Evolutionary conservation across 2,329 filamentous ascomycete species (phyloP).

Genomic region (Pseudocercospora fijiensis): DNA sequence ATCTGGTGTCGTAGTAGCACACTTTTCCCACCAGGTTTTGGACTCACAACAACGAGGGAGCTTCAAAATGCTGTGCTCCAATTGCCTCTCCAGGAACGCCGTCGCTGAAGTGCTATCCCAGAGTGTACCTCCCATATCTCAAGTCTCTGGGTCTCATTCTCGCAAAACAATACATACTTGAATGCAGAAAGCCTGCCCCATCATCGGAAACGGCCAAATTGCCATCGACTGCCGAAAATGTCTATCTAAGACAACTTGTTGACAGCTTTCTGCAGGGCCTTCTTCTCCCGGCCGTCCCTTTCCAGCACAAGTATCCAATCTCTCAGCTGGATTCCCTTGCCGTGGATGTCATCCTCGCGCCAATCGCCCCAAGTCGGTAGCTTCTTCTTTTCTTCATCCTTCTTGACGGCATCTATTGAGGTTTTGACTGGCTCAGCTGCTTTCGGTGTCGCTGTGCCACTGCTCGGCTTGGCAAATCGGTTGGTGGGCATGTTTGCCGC

Average conservation of each 20-base stretch:
- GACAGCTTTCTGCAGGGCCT: conserved; percentile 58
- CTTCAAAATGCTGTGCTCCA: conserved; percentile 6
- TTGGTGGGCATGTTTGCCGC: conserved; percentile 57
- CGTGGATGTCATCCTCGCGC: conserved; percentile 73
- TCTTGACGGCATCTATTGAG: conserved; percentile 17
- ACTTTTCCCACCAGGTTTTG: not conserved
- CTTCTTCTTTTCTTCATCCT: conserved; percentile 25
- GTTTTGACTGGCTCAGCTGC: conserved; percentile 16
- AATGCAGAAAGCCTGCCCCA: not conserved
- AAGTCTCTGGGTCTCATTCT: not conserved
- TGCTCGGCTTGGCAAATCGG: conserved; percentile 35
- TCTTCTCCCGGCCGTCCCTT: conserved; percentile 67
- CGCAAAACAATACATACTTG: conserved; percentile 3
- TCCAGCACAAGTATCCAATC: conserved; percentile 81
- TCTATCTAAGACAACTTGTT: conserved; percentile 22
- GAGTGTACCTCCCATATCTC: conserved; percentile 2
- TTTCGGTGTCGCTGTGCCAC: conserved; percentile 33
- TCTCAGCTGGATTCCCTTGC: conserved; percentile 76
- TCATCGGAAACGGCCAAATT: not conserved
- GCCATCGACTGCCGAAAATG: not conserved
- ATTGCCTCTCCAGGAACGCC: conserved; percentile 4
- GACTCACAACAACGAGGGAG: conserved; percentile 5
- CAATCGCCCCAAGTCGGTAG: conserved; percentile 40
- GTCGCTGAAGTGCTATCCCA: conserved; percentile 8
- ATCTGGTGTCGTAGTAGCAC: conserved; percentile 5